phyloP scores from a whole-genome alignment of 1,139 yeast species.

The Nakaseomyces uthaithaninus region DNA sequence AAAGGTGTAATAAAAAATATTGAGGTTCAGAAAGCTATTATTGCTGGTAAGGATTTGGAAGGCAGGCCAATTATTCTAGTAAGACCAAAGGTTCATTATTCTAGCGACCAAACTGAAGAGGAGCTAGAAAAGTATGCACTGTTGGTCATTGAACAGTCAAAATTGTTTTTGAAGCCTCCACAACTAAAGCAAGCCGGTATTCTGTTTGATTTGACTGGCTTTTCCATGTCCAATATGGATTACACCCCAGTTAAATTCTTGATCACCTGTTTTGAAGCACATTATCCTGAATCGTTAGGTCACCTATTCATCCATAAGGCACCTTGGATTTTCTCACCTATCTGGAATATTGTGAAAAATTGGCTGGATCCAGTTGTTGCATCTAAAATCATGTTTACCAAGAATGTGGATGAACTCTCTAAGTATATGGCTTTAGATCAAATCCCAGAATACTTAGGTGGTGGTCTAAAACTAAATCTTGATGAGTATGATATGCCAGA shows the following conservation, averaged over 20 bases:
- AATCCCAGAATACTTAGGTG: constrained; percentile 60
- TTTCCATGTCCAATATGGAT: constrained; percentile 73
- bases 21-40: constrained; percentile 49
- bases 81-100: constrained; percentile 61
- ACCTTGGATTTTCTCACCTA: constrained; percentile 80
- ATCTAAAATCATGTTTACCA: constrained; percentile 65
- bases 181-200: constrained; percentile 65
- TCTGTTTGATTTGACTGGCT: constrained; percentile 65
- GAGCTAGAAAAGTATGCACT: constrained; percentile 61
- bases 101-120: constrained; percentile 56
- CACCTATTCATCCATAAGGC: constrained; percentile 71
- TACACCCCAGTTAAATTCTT: constrained; percentile 70
- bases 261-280: constrained; percentile 69
- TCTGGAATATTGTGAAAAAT: constrained; percentile 72
- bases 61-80: constrained; percentile 64
- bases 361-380: constrained; percentile 89
- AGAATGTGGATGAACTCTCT: constrained; percentile 48
- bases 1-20: constrained; percentile 33
- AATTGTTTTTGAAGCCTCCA: constrained; percentile 47
- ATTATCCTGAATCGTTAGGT: constrained; percentile 78
- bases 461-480: constrained; percentile 43
- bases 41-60: constrained; percentile 54
- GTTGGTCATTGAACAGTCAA: constrained; percentile 57
- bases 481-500: constrained; percentile 22
- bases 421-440: constrained; percentile 44